Conservation (phyloP, 352 stramenopile genomes). For the Pythium rhizo-oryzae region DNA sequence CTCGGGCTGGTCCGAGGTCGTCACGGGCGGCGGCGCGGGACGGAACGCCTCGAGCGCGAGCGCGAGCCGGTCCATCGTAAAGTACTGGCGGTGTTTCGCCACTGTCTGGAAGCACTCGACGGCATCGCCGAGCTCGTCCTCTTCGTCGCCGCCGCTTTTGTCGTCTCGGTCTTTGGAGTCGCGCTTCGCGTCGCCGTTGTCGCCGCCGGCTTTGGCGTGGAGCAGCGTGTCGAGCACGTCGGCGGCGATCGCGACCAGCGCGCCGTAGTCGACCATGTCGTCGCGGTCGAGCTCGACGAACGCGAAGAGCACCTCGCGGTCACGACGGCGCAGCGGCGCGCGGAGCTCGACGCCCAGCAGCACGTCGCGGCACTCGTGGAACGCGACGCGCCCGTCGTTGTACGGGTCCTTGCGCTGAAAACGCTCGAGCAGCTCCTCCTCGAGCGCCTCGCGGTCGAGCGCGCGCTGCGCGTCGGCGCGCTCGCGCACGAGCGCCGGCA, state of each 20-base stretch:
- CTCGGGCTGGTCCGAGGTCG: no score
- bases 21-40: conserved; percentile 14
- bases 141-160: background rate
- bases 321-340: conserved; percentile 4
- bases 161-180: no score
- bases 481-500: conserved; percentile 44
- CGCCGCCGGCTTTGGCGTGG: conserved; percentile 20
- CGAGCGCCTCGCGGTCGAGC: conserved; percentile 42
- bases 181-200: no score
- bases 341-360: conserved; percentile 45
- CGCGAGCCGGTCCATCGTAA: conserved; percentile 47
- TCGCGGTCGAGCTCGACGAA: conserved; percentile 59
- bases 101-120: conserved; percentile 26
- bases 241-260: conserved; percentile 47
- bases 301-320: conserved; percentile 57
- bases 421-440: conserved; percentile 61
- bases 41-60: conserved; percentile 37
- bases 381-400: conserved; percentile 59
- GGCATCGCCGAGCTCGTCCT: conserved; percentile 29
- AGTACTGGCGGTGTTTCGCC: conserved; percentile 26
- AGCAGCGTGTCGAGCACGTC: conserved; percentile 59
- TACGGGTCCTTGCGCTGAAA: conserved; percentile 68
- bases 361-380: conserved; percentile 48
- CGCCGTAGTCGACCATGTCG: conserved; percentile 58
- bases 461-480: conserved; percentile 41